Evolutionary conservation across 2,329 filamentous ascomycete species (phyloP).

Genomic region (Botrytis fragariae): DNA sequence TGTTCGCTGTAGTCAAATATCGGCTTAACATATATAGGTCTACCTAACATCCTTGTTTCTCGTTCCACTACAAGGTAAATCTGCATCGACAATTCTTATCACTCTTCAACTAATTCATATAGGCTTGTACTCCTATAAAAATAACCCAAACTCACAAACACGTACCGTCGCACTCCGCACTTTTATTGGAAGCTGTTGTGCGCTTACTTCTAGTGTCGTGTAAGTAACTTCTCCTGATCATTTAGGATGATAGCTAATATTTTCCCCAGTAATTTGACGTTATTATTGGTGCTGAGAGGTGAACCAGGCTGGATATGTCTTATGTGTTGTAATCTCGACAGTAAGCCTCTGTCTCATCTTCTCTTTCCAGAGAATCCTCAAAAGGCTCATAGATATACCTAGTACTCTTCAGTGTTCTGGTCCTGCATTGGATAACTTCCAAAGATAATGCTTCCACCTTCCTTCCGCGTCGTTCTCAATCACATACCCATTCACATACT

Average conservation of each 20-base stretch:
- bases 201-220: slow-evolving; percentile 57
- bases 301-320: slow-evolving; percentile 65
- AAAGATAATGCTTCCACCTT: slow-evolving; percentile 39
- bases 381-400: neutral
- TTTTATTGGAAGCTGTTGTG: slow-evolving; percentile 57
- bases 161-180: slow-evolving; percentile 55
- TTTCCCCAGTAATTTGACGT: slow-evolving; percentile 51
- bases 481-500: neutral
- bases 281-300: slow-evolving; percentile 57
- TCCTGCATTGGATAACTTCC: slow-evolving; percentile 59
- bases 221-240: slow-evolving; percentile 37
- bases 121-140: slow-evolving; percentile 56
- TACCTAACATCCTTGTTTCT: slow-evolving; percentile 64
- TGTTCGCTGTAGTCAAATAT: neutral
- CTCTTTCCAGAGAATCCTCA: neutral
- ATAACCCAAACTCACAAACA: slow-evolving; percentile 45
- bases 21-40: slow-evolving; percentile 34
- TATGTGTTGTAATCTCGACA: slow-evolving; percentile 63
- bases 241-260: neutral
- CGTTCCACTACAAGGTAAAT: slow-evolving; percentile 53
- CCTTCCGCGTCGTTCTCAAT: neutral
- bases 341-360: slow-evolving; percentile 41
- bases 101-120: neutral
- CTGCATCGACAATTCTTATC: neutral
- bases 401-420: slow-evolving; percentile 57